Percentiles rank a stretch among this genome's conserved stretches.
These are phyloP conservation scores for Suillus hirtellus DNA, from an alignment of 768 basidiomycete genomes.

Conservation along the genomic window DNA sequence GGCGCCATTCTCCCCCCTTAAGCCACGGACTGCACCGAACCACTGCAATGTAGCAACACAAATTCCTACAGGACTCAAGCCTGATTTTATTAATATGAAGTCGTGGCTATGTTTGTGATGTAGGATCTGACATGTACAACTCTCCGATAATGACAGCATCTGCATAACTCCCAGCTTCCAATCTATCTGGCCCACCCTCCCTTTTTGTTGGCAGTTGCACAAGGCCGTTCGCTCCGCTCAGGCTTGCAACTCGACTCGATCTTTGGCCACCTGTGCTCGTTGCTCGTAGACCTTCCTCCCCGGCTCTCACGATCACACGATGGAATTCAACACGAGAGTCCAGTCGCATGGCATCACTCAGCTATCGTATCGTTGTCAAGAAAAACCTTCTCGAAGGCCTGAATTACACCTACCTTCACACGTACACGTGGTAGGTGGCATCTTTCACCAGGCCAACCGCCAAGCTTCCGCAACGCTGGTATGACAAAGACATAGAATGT, in stretches of 20 bases:
- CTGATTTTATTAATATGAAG: neutral
- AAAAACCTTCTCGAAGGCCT: neutral
- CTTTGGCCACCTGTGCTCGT: constrained; percentile 86
- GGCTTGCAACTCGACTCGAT: constrained; percentile 77
- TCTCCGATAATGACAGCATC: constrained; percentile 73
- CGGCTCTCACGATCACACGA: constrained; percentile 61
- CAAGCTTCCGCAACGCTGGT: constrained; percentile 72
- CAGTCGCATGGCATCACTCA: constrained; percentile 61
- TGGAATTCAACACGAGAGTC: constrained; percentile 84
- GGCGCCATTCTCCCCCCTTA: neutral
- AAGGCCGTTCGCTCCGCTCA: constrained; percentile 80
- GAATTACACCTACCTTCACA: constrained; percentile 54
- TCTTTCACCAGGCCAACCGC: constrained; percentile 58
- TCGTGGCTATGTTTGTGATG: neutral
- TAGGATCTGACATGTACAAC: constrained; percentile 35
- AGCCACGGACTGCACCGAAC: too few relatives aligned
- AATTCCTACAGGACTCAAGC: neutral
- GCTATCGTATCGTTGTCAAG: constrained; percentile 33
- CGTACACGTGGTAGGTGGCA: constrained; percentile 61
- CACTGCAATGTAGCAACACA: neutral
- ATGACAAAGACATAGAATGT: constrained; percentile 85
- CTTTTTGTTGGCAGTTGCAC: constrained; percentile 59
- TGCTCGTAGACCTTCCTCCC: constrained; percentile 52
- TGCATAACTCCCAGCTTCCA: constrained; percentile 57
- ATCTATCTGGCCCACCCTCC: constrained; percentile 32